Evolutionary conservation across 768 basidiomycete genomes (phyloP).

Genomic region (Cyclocybe cylindracea): DNA sequence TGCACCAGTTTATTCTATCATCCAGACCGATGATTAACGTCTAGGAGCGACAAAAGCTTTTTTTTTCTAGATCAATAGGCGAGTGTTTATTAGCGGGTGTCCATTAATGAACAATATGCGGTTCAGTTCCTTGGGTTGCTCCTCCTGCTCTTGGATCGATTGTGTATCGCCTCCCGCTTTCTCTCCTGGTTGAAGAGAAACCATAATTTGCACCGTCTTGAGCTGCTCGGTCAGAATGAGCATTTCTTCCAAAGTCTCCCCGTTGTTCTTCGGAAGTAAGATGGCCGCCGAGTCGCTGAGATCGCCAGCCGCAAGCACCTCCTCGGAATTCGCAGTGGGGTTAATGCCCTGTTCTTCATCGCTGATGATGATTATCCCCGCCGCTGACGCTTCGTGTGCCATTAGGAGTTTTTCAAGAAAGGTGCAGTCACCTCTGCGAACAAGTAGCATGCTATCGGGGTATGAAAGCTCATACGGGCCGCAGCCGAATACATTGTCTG

Average conservation of each 20-base stretch:
- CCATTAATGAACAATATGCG: conserved; percentile 77
- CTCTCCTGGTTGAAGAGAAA: conserved; percentile 13
- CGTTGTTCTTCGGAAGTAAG: conserved; percentile 54
- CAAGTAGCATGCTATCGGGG: conserved; percentile 55
- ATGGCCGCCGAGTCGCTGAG: conserved; percentile 61
- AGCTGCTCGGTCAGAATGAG: conserved; percentile 49
- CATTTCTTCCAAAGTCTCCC: conserved; percentile 55
- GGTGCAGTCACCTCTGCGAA: conserved; percentile 81
- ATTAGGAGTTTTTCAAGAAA: conserved; percentile 81
- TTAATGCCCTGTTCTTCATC: conserved; percentile 61
- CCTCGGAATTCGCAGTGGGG: conserved; percentile 62
- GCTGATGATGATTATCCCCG: conserved; percentile 77
- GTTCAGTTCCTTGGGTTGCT: conserved; percentile 33
- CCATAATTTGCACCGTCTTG: conserved; percentile 27
- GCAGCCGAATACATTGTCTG: conserved; percentile 61
- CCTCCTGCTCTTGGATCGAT: conserved; percentile 20
- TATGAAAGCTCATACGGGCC: conserved; percentile 48
- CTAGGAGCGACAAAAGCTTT: conserved; percentile 7
- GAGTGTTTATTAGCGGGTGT: conserved; percentile 75
- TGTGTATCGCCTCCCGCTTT: conserved; percentile 24
- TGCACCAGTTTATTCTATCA: conserved; percentile 86
- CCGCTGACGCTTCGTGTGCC: conserved; percentile 71
- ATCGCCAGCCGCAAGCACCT: conserved; percentile 57
- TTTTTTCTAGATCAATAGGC: conserved; percentile 54
- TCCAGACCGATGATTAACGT: conserved; percentile 68